phyloP scores from a whole-genome alignment of 2,329 filamentous ascomycete species.

The Dactylellina drechsleri region DNA sequence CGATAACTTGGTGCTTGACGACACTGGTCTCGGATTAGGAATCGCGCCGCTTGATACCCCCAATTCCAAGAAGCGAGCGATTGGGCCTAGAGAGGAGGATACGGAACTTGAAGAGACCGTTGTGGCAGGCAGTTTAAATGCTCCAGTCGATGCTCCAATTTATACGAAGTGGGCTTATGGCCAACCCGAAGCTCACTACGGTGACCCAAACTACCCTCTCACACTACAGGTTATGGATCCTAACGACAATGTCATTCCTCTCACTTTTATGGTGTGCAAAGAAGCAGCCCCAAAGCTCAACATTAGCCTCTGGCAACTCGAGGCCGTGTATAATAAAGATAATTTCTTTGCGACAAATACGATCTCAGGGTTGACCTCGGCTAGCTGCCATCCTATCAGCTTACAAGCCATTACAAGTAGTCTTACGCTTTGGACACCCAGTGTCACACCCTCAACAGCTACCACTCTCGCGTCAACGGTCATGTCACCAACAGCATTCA shows the following conservation, averaged over 20 bases:
- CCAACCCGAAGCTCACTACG: neutral
- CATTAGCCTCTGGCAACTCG: constrained; percentile 16
- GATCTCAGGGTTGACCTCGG: neutral
- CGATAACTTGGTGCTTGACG: constrained; percentile 25
- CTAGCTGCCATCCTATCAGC: constrained; percentile 12
- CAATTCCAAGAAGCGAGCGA: neutral
- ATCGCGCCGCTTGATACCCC: constrained; percentile 17
- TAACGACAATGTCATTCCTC: neutral
- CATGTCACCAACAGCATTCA: too few species aligned
- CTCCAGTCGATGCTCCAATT: neutral
- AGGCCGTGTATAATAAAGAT: constrained; percentile 13
- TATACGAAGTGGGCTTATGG: constrained; percentile 15
- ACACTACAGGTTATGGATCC: constrained; percentile 8
- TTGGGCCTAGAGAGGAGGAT: neutral
- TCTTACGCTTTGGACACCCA: neutral
- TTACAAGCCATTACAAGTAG: neutral
- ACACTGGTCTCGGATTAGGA: constrained; percentile 29
- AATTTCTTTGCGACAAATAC: constrained; percentile 10
- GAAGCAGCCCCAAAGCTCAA: constrained; percentile 4
- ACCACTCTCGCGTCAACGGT: too few species aligned
- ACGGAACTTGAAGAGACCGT: constrained; percentile 14
- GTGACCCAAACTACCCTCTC: neutral
- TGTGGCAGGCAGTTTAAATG: constrained; percentile 8
- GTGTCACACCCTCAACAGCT: too few species aligned
- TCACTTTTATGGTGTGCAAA: constrained; percentile 24